A percentile compares a stretch with the other conserved stretches of the same genome.
Evolutionary conservation across 257 asterid genomes (phyloP).

Genomic region (Solanum appendiculatum): DNA sequence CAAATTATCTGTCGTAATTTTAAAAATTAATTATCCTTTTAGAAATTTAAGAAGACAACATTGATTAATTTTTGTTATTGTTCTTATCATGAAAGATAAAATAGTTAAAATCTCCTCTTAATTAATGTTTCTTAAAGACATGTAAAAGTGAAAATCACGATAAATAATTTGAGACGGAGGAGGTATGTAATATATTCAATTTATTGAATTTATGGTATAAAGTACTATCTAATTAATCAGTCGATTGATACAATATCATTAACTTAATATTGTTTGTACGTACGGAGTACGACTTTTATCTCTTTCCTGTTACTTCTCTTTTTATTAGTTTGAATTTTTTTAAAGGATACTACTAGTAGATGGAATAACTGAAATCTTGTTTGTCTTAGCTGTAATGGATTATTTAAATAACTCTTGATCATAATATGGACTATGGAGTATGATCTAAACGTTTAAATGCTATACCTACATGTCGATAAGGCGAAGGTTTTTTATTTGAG

Average conservation of each 20-base stretch:
- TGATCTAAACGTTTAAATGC: no score
- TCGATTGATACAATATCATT: not conserved
- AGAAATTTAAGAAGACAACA: not conserved
- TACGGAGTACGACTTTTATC: not conserved
- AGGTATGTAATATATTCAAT: not conserved
- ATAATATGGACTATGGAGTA: no score
- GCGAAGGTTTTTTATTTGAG: not conserved
- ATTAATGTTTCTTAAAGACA: not conserved
- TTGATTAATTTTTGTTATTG: not conserved
- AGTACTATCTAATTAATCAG: no score
- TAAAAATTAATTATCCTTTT: not conserved
- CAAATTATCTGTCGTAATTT: not conserved
- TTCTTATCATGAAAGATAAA: not conserved
- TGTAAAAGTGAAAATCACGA: accelerated
- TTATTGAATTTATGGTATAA: not conserved
- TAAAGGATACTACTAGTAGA: not conserved
- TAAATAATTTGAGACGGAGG: not conserved
- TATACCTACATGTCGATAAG: no score
- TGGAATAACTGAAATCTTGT: not conserved
- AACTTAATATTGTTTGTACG: not conserved
- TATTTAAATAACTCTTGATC: no score
- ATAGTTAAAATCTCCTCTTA: not conserved
- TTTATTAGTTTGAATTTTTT: not conserved
- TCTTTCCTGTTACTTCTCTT: not conserved
- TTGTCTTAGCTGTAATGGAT: not conserved